These are phyloP conservation scores for Aspergillus proliferans DNA, from an alignment of 2,329 filamentous ascomycete genomes.

Conservation along the genomic window DNA sequence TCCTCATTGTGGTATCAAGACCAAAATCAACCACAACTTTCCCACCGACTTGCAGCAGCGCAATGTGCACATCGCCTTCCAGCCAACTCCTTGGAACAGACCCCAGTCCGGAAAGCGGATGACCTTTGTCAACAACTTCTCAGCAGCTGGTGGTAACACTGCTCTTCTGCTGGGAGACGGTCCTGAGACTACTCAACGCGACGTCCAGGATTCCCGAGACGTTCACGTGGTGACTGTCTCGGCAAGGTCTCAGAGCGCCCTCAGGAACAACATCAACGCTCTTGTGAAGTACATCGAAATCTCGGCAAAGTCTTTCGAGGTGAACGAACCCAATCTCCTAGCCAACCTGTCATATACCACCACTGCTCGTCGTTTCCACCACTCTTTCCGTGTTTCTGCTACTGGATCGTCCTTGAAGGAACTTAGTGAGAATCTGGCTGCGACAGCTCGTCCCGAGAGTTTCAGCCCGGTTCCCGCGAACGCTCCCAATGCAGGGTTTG, in stretches of 20 bases:
- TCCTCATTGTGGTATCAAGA: slow-evolving; percentile 62
- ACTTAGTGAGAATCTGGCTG: slow-evolving; percentile 23
- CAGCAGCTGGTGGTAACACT: slow-evolving; percentile 64
- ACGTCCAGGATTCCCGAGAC: slow-evolving; percentile 44
- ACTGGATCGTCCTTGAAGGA: slow-evolving; percentile 22
- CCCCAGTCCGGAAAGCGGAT: slow-evolving; percentile 27
- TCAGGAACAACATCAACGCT: slow-evolving; percentile 48
- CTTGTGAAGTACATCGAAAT: slow-evolving; percentile 50
- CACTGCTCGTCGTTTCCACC: slow-evolving; percentile 49
- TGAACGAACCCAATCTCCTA: slow-evolving; percentile 36
- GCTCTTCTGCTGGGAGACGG: slow-evolving; percentile 58
- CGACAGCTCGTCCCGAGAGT: slow-evolving; percentile 13
- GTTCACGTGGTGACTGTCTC: slow-evolving; percentile 53
- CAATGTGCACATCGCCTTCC: slow-evolving; percentile 37
- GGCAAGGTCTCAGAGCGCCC: slow-evolving; percentile 44
- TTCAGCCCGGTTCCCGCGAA: slow-evolving; percentile 23
- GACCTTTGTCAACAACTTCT: slow-evolving; percentile 59
- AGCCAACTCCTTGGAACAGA: slow-evolving; percentile 33
- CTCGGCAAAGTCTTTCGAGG: slow-evolving; percentile 26
- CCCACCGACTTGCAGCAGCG: slow-evolving; percentile 28
- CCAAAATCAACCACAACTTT: slow-evolving; percentile 29
- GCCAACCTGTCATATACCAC: slow-evolving; percentile 58
- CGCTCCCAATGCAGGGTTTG: slow-evolving; percentile 26
- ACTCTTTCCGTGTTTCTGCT: slow-evolving; percentile 31
- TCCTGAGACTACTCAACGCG: slow-evolving; percentile 31